phyloP scores from a whole-genome alignment of 2,329 filamentous ascomycete species.

The Cryphonectria nitschkei region DNA sequence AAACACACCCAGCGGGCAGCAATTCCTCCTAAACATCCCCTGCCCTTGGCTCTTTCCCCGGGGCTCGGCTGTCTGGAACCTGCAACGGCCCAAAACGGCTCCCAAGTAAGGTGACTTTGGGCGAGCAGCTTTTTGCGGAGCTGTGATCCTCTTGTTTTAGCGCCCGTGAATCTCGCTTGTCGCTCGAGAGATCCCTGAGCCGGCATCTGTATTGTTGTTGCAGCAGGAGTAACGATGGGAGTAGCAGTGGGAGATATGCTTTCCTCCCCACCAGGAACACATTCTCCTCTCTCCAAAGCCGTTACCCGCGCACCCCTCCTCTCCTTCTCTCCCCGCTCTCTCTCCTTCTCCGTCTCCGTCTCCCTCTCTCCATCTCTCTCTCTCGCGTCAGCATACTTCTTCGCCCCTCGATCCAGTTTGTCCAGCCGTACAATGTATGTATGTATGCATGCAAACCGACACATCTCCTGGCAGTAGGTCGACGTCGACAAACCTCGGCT shows the following conservation, averaged over 20 bases:
- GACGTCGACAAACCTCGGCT: neutral
- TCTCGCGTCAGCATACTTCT: neutral
- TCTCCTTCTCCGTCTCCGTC: too few relatives aligned
- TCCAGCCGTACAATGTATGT: neutral
- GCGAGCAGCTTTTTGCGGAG: neutral
- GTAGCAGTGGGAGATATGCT: conserved; percentile 1
- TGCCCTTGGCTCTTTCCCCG: neutral
- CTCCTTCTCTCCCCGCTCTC: too few relatives aligned
- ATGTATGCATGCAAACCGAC: neutral
- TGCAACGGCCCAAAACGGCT: neutral
- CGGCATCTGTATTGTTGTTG: neutral
- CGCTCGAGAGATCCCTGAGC: neutral
- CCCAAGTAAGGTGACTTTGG: neutral
- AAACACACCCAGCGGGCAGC: neutral
- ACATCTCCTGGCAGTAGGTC: neutral
- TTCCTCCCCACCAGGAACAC: neutral
- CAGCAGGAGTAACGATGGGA: too few relatives aligned
- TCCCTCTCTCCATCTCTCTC: too few relatives aligned
- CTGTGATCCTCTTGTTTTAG: conserved; percentile 3
- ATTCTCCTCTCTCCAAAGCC: neutral
- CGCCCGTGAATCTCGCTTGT: conserved; percentile 2
- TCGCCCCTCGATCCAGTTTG: neutral
- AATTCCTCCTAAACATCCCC: conserved; percentile 1
- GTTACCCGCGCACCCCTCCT: neutral
- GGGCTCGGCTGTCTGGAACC: conserved; percentile 2